These are phyloP conservation scores for Dimargaris verticillata DNA, from an alignment of 192 early-diverging fungal species.

Conservation along the genomic window DNA sequence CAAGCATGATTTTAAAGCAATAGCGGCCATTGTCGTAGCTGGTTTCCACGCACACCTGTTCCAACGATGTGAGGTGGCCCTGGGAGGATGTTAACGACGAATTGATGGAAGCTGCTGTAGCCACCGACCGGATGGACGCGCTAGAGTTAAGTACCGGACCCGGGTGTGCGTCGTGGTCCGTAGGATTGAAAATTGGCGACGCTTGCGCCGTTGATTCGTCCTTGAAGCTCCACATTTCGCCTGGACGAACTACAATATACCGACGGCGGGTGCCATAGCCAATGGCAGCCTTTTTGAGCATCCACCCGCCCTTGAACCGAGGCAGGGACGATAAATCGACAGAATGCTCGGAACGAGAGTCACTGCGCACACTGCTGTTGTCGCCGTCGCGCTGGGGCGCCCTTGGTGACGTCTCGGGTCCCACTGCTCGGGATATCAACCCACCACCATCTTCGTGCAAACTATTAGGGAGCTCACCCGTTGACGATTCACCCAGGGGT, in stretches of 20 bases:
- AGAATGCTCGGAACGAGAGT: constrained; percentile 10
- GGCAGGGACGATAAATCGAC: constrained; percentile 14
- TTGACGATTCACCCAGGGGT: not conserved
- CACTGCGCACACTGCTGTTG: constrained; percentile 8
- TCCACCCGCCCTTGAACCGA: constrained; percentile 26
- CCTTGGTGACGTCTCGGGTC: too few relatives aligned
- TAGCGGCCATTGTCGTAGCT: constrained; percentile 1
- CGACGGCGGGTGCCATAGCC: constrained; percentile 32
- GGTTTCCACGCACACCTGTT: constrained; percentile 5
- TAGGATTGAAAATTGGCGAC: not conserved
- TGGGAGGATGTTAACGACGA: not conserved
- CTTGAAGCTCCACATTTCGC: constrained; percentile 20
- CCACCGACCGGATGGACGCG: not conserved
- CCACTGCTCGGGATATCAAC: too few relatives aligned
- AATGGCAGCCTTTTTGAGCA: constrained; percentile 24
- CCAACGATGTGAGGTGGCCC: not conserved
- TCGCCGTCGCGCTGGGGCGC: constrained; percentile 4
- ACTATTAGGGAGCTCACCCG: not conserved
- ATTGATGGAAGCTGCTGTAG: not conserved
- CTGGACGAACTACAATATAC: constrained; percentile 22
- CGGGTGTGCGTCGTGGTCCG: not conserved
- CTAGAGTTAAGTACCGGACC: not conserved
- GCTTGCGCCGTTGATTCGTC: constrained; percentile 1
- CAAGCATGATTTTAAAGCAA: not conserved
- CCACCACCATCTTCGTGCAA: not conserved